Conservation (phyloP, 192 early-diverging fungal species). For the Podila minutissima region DNA sequence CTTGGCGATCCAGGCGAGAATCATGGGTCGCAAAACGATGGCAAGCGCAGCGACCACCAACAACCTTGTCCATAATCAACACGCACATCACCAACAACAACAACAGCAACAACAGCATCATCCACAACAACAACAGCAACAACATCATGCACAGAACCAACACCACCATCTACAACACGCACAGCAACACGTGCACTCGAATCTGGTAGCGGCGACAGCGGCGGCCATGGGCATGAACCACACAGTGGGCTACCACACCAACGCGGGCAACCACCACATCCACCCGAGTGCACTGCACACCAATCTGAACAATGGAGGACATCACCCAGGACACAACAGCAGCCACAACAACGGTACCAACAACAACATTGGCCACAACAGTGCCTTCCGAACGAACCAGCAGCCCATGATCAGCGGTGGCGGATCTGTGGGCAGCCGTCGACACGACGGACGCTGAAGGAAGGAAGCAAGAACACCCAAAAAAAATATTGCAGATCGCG, state of each 20-base stretch:
- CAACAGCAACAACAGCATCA: slow-evolving; percentile 24
- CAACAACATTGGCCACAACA: background rate
- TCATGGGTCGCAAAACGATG: slow-evolving; percentile 24
- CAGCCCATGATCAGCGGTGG: slow-evolving; percentile 15
- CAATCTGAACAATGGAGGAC: background rate
- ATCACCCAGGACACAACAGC: background rate
- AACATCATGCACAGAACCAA: slow-evolving; percentile 8
- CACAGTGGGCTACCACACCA: background rate
- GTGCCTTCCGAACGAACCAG: background rate
- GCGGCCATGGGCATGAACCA: background rate
- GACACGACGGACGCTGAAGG: background rate
- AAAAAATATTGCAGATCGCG: background rate
- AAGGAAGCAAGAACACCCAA: background rate
- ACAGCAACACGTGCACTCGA: background rate
- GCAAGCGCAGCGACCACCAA: slow-evolving; percentile 4
- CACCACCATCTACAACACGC: slow-evolving; percentile 10
- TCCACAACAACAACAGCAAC: slow-evolving; percentile 12
- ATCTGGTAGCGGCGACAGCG: background rate
- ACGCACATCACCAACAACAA: slow-evolving; percentile 2
- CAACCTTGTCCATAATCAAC: background rate
- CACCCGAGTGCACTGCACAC: background rate
- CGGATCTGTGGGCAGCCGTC: slow-evolving; percentile 7
- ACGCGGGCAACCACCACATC: background rate
- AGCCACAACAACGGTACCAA: too few relatives aligned
- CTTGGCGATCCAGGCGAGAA: slow-evolving; percentile 26